Percentiles rank a stretch among this genome's conserved stretches.
phyloP scores from a whole-genome alignment of 129 eudicot species.

The Lactuca saligna region DNA sequence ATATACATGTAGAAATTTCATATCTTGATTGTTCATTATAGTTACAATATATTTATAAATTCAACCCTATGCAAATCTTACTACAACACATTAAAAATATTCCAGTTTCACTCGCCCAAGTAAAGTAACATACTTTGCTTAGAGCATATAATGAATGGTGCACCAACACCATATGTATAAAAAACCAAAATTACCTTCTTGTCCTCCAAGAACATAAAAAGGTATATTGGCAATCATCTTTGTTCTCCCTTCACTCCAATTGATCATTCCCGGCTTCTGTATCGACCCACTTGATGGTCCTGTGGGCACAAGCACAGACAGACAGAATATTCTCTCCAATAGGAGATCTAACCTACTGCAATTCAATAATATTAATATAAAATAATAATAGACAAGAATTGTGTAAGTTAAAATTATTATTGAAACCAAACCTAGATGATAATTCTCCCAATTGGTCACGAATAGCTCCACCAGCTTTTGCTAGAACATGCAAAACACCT shows the following conservation, averaged over 20 bases:
- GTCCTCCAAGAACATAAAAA: slow-evolving; percentile 72
- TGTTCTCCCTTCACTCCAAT: slow-evolving; percentile 74
- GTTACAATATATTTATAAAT: not conserved
- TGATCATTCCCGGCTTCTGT: slow-evolving; percentile 74
- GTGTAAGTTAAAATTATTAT: too few species aligned
- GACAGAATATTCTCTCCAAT: slow-evolving; percentile 76
- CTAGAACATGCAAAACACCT: slow-evolving; percentile 87
- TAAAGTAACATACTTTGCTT: slow-evolving; percentile 40
- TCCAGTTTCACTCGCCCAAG: slow-evolving; percentile 28
- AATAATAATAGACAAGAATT: not conserved
- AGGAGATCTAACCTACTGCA: slow-evolving; percentile 77
- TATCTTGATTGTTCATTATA: too few species aligned
- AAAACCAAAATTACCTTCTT: slow-evolving; percentile 51
- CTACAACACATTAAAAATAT: not conserved
- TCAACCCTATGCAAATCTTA: not conserved
- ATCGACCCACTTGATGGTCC: slow-evolving; percentile 49
- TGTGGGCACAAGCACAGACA: slow-evolving; percentile 83
- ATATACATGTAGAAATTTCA: too few species aligned
- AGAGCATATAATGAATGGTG: slow-evolving; percentile 12
- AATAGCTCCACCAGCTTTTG: slow-evolving; percentile 91
- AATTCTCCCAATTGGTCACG: slow-evolving; percentile 76
- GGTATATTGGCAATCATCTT: slow-evolving; percentile 85
- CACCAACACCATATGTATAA: slow-evolving; percentile 5
- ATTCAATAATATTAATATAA: not conserved
- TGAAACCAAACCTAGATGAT: slow-evolving; percentile 75